A percentile compares a stretch with the other conserved stretches of the same genome.
These are phyloP conservation scores for Paulownia fortunei DNA, from an alignment of 257 asterid genomes.

Conservation along the genomic window DNA sequence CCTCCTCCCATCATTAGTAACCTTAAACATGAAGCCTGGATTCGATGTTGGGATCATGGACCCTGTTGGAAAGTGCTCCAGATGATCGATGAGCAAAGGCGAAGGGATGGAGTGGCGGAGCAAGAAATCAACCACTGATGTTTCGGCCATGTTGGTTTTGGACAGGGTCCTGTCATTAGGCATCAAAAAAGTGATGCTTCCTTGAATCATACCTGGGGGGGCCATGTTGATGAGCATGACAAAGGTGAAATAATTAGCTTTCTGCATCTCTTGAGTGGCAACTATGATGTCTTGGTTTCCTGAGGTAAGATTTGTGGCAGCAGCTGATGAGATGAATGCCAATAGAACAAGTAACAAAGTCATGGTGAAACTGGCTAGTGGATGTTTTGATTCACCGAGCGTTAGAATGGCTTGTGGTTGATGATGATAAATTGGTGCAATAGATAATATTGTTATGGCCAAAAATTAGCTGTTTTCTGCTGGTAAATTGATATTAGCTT, in stretches of 20 bases:
- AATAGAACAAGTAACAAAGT: constrained; percentile 27
- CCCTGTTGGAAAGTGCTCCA: constrained; percentile 65
- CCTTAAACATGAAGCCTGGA: constrained; percentile 53
- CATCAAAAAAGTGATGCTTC: constrained; percentile 72
- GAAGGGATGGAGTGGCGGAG: constrained; percentile 75
- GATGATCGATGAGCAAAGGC: constrained; percentile 62
- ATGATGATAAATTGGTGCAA: neutral
- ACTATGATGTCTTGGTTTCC: constrained; percentile 26
- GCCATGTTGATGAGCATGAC: constrained; percentile 78
- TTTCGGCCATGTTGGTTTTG: constrained; percentile 33
- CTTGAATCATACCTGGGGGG: constrained; percentile 41
- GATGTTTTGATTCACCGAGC: neutral
- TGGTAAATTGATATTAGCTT: constrained; percentile 34
- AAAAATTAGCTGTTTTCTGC: neutral
- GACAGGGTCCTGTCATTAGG: constrained; percentile 68
- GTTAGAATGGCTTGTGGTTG: neutral
- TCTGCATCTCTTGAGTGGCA: constrained; percentile 74
- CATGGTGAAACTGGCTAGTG: neutral
- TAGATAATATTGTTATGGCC: neutral
- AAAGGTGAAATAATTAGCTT: constrained; percentile 73
- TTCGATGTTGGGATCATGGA: constrained; percentile 67
- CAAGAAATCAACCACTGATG: constrained; percentile 54
- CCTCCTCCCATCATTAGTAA: constrained; percentile 53
- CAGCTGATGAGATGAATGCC: constrained; percentile 25
- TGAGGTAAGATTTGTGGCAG: constrained; percentile 10